Conservation (phyloP, 805 yeast genomes). For the Nakazawaea molendinolei region DNA sequence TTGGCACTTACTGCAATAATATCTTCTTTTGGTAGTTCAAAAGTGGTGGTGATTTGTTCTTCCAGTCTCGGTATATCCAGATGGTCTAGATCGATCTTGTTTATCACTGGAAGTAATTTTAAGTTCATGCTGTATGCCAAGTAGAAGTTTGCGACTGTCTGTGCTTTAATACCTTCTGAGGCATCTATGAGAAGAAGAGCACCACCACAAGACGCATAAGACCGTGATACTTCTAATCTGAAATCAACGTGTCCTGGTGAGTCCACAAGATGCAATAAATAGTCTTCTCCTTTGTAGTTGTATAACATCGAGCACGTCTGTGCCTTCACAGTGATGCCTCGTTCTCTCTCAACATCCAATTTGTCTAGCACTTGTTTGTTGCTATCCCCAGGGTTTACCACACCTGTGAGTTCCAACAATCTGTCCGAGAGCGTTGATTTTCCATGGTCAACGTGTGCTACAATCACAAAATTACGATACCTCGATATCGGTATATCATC, state of each 20-base stretch:
- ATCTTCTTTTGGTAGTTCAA: slow-evolving; percentile 70
- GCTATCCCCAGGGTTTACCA: slow-evolving; percentile 59
- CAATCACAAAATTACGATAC: slow-evolving; percentile 87
- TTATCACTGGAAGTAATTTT: slow-evolving; percentile 79
- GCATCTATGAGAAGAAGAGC: slow-evolving; percentile 90
- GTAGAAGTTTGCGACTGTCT: slow-evolving; percentile 95
- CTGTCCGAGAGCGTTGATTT: slow-evolving; percentile 89
- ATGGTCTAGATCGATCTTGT: slow-evolving; percentile 83
- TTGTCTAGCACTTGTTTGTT: slow-evolving; percentile 86
- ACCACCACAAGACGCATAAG: slow-evolving; percentile 95
- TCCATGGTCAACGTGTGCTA: slow-evolving; percentile 87
- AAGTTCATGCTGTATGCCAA: slow-evolving; percentile 83
- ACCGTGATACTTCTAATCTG: slow-evolving; percentile 85
- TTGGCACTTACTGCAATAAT: slow-evolving; percentile 88
- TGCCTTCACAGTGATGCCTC: slow-evolving; percentile 96
- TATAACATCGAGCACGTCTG: slow-evolving; percentile 95
- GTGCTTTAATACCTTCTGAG: slow-evolving; percentile 94
- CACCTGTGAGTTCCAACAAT: slow-evolving; percentile 81
- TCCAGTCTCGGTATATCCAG: slow-evolving; percentile 79
- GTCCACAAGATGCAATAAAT: slow-evolving; percentile 83
- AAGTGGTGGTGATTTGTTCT: slow-evolving; percentile 79
- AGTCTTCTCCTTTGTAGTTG: slow-evolving; percentile 59
- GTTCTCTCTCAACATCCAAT: slow-evolving; percentile 88
- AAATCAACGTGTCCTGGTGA: slow-evolving; percentile 99
- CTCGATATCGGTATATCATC: slow-evolving; percentile 74